These are phyloP conservation scores for Nakaseomyces sp. DNA, from an alignment of 1,139 yeast genomes.

Conservation along the genomic window DNA sequence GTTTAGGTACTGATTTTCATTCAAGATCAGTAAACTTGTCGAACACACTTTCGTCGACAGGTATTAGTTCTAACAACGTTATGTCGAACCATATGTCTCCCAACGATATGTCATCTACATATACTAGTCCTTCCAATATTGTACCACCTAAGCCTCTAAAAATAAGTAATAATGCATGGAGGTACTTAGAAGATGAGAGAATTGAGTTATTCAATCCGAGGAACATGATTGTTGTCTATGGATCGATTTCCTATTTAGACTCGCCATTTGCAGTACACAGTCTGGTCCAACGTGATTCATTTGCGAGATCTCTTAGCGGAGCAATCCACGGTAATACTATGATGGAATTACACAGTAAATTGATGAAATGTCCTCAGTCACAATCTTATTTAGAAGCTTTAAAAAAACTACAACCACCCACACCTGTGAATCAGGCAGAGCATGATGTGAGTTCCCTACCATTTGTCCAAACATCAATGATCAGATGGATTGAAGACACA, in stretches of 20 bases:
- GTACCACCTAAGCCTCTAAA: neutral
- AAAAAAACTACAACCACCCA: neutral
- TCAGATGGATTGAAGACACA: slow-evolving; percentile 13
- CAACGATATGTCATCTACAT: neutral
- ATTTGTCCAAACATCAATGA: slow-evolving; percentile 16
- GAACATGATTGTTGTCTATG: slow-evolving; percentile 13
- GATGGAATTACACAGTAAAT: slow-evolving; percentile 10
- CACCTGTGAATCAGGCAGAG: neutral
- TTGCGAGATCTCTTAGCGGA: slow-evolving; percentile 13
- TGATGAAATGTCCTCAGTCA: slow-evolving; percentile 1
- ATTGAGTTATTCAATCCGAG: slow-evolving; percentile 14
- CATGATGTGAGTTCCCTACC: slow-evolving; percentile 12
- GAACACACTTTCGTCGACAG: neutral
- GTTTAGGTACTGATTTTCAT: neutral
- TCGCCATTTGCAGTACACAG: slow-evolving; percentile 14
- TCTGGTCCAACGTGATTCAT: slow-evolving; percentile 14
- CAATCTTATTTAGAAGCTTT: neutral
- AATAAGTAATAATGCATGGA: neutral
- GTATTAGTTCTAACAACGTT: neutral
- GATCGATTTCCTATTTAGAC: slow-evolving; percentile 15
- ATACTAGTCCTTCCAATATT: neutral
- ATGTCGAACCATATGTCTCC: neutral
- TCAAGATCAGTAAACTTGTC: neutral
- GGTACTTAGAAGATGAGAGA: slow-evolving; percentile 3
- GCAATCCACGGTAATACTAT: slow-evolving; percentile 17